Evolutionary conservation across 2,329 filamentous ascomycete genomes (phyloP), one percentile per base, ranked within the genome.

Genomic region (Diplodia mutila): DNA sequence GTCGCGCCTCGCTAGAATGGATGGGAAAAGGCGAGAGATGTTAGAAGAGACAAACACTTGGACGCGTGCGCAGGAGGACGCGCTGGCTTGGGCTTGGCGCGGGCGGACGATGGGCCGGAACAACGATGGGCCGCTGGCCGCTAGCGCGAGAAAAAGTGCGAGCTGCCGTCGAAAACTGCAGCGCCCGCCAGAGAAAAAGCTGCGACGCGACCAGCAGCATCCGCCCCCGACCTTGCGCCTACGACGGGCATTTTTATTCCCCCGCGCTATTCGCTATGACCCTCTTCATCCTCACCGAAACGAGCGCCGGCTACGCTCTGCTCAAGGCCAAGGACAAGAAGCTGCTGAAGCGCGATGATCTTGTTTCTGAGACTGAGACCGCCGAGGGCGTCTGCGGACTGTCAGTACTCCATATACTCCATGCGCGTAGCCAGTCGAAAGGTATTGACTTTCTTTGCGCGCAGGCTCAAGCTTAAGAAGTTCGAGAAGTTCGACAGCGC

Each of bases 271-370:
- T 70, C 81, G 88, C 73, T 72, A 95, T 95, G 91, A 91, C 91
- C 83, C 89, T 95, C 80, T 96, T 97, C 83, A 91, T 97, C 83
- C 89, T 97, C 75, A 91, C 91, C 77, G 94, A 97, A 84, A 97
- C 94, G 80, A 92, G 92, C 82, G 94, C 94, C 75, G 97, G 95
- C 80, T 98, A 98, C 85, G 95, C 94, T 81, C 89, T 99, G 80
- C 93, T 99, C 85, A 98, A 99, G 87, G 91, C 94, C 75, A 93
- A 94, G 81, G 94, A 98, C 87, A 98, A 97, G 89, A 98, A 98
- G 86, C 87, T 98, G 69, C 86, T 99, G 72, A 95, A 97, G 82
- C 90, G 91, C 76, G 91, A 94, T 82, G 89, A 94, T 77, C 82
- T 97, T 71, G 86, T 87, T 65, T 85, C 88, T 71, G 89, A 95